A percentile compares a stretch with the other conserved stretches of the same genome.
Evolutionary conservation across 2,329 filamentous ascomycete species (phyloP).

Genomic region (Onygena corvina): DNA sequence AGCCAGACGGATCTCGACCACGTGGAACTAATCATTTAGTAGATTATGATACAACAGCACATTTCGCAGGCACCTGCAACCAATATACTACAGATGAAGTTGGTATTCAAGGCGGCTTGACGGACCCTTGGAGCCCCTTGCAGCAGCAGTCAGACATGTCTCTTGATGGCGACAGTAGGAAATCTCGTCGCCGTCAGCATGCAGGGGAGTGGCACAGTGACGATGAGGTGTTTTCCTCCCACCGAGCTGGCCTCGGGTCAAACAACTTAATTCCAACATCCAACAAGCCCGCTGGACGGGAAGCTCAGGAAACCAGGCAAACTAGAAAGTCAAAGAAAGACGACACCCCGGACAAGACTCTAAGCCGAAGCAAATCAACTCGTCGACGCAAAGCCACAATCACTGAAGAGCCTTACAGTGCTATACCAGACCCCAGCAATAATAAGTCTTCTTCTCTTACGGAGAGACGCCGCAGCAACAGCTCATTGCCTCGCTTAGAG

Average conservation of each 20-base stretch:
- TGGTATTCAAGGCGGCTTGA: background rate
- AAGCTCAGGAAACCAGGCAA: background rate
- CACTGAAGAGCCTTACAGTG: background rate
- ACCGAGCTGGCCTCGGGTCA: background rate
- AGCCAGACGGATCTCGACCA: background rate
- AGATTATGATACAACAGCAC: background rate
- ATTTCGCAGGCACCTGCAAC: background rate
- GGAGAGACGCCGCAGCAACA: constrained; percentile 3
- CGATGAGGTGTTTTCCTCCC: constrained; percentile 13
- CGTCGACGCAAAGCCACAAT: background rate
- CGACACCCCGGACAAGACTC: background rate
- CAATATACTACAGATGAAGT: constrained; percentile 1
- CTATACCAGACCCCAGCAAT: background rate
- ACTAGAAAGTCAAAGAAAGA: background rate
- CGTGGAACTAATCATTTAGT: background rate
- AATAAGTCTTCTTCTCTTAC: background rate
- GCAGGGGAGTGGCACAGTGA: constrained; percentile 15
- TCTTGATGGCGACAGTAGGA: background rate
- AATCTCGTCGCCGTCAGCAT: background rate
- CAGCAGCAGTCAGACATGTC: background rate
- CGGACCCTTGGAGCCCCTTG: background rate
- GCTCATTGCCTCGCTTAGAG: background rate
- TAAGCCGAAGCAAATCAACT: background rate
- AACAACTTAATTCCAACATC: background rate
- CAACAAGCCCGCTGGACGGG: background rate